These are phyloP conservation scores for Debaryomyces robertsiae DNA, from an alignment of 1,139 yeast genomes.

Conservation along the genomic window DNA sequence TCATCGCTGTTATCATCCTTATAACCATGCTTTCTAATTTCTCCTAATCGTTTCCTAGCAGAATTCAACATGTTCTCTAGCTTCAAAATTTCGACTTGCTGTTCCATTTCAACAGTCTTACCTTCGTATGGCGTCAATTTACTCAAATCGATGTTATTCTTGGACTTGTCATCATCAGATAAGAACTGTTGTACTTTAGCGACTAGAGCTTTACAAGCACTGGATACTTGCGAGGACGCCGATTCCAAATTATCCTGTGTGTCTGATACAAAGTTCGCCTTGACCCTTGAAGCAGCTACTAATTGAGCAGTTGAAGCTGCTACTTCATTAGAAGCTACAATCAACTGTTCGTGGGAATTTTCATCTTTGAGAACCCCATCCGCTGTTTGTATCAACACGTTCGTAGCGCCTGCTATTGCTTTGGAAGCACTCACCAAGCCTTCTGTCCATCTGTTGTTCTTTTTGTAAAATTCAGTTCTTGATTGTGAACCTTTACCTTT, in stretches of 20 bases:
- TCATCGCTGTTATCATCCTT: conserved; percentile 60
- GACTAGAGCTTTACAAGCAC: conserved; percentile 75
- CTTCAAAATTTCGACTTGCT: conserved; percentile 86
- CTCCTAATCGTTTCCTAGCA: conserved; percentile 84
- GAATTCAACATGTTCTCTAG: conserved; percentile 70
- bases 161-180: conserved; percentile 36
- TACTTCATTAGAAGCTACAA: conserved; percentile 89
- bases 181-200: conserved; percentile 66
- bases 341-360: conserved; percentile 78
- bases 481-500: conserved; percentile 69
- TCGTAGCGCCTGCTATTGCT: conserved; percentile 85
- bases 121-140: conserved; percentile 78
- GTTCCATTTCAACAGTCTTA: conserved; percentile 89
- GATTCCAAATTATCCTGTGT: conserved; percentile 75
- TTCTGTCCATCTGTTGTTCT: conserved; percentile 92
- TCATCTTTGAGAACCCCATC: conserved; percentile 73
- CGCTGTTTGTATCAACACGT: conserved; percentile 77
- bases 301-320: conserved; percentile 93
- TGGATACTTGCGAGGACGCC: conserved; percentile 69
- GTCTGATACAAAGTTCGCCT: conserved; percentile 75
- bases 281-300: conserved; percentile 90
- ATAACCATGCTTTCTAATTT: conserved; percentile 77
- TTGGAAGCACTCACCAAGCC: conserved; percentile 91
- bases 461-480: conserved; percentile 78
- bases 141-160: conserved; percentile 63